Evolutionary conservation across 2,329 filamentous ascomycete genomes (phyloP).

Genomic region (Arthrobotrys pseudoclavata): DNA sequence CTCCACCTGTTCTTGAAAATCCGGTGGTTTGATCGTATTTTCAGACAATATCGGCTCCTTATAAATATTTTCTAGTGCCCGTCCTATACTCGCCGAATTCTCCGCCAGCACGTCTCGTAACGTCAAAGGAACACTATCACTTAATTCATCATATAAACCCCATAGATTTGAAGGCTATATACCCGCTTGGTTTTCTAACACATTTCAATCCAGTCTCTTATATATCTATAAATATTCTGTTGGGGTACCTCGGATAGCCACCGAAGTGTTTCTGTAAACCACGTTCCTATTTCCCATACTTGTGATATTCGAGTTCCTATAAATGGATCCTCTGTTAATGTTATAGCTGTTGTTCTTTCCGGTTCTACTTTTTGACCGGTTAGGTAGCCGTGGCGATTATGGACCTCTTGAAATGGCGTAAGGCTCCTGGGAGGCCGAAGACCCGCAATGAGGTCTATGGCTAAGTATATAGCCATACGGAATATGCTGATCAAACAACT

Average conservation of each 20-base stretch:
- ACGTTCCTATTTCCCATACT: not conserved
- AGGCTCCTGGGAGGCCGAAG: constrained; percentile 5
- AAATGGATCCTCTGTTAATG: not conserved
- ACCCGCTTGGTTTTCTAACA: not conserved
- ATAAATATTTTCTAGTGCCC: not conserved
- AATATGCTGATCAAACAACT: too few species aligned
- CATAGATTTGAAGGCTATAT: not conserved
- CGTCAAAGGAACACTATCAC: not conserved
- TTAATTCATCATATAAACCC: not conserved
- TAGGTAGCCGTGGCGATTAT: not conserved
- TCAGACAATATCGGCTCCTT: not conserved
- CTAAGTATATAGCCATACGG: too few species aligned
- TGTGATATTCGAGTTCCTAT: not conserved
- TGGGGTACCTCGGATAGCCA: constrained; percentile 12
- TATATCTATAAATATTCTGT: not conserved
- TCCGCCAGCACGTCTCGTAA: not conserved
- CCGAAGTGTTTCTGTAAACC: constrained; percentile 22
- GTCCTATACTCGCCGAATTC: not conserved
- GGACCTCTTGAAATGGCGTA: not conserved
- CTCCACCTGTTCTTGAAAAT: not conserved
- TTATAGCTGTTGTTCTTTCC: not conserved
- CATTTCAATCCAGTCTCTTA: constrained; percentile 21
- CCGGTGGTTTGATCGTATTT: not conserved
- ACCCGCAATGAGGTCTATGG: too few species aligned
- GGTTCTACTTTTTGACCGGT: not conserved